Evolutionary conservation across 345 rosid species (phyloP).

Genomic region (Raphanus sativus): DNA sequence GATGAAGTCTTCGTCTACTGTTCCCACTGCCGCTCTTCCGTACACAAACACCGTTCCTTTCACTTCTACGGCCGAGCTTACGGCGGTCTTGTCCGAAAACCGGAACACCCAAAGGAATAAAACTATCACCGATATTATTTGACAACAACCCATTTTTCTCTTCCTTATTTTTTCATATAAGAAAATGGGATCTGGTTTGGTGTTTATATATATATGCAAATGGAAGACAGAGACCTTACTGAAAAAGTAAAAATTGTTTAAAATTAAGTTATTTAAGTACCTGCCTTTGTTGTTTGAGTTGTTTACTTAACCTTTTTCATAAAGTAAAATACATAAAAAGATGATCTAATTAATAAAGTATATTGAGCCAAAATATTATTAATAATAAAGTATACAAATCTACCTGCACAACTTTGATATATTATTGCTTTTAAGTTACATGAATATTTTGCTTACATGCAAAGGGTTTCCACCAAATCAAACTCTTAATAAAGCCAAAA

Average conservation of each 20-base stretch:
- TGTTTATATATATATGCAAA: conserved; percentile 1
- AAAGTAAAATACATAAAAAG: conserved; percentile 13
- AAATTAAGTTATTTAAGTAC: neutral
- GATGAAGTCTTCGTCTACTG: conserved; percentile 75
- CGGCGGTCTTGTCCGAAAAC: conserved; percentile 27
- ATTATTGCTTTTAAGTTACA: conserved; percentile 19
- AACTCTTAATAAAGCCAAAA: conserved; percentile 6
- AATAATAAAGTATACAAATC: neutral
- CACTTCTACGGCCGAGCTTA: conserved; percentile 36
- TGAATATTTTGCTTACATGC: conserved; percentile 15
- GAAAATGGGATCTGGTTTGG: conserved; percentile 18
- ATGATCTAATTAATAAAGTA: neutral
- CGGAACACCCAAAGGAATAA: conserved; percentile 39
- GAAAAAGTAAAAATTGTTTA: conserved; percentile 10
- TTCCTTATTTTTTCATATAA: neutral
- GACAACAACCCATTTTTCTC: conserved; percentile 44
- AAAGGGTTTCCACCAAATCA: conserved; percentile 13
- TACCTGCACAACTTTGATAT: conserved; percentile 11
- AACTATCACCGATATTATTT: conserved; percentile 35
- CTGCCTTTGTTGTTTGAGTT: conserved; percentile 6
- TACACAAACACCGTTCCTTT: conserved; percentile 58
- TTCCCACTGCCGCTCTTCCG: conserved; percentile 59
- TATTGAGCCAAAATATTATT: neutral
- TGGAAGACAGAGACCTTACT: conserved; percentile 25
- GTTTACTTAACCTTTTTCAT: conserved; percentile 12